Evolutionary conservation across 1,139 yeast species (phyloP).

Genomic region (Candida albicans): DNA sequence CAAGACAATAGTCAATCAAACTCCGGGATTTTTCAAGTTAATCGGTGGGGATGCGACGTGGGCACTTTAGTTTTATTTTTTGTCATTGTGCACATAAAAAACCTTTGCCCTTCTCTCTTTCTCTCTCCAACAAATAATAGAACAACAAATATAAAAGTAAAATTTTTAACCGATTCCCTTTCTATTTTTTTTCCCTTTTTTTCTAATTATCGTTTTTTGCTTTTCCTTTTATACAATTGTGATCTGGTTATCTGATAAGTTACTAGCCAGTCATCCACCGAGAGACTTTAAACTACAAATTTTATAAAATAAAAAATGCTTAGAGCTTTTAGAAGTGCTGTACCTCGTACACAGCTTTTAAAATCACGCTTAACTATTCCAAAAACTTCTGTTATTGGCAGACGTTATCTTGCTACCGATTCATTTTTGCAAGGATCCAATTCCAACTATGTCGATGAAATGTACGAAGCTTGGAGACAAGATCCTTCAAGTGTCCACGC

Average conservation of each 20-base stretch:
- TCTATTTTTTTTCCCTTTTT: background rate
- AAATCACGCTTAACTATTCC: constrained; percentile 17
- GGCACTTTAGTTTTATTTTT: background rate
- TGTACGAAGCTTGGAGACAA: constrained; percentile 91
- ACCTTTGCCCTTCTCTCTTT: background rate
- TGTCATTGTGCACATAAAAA: background rate
- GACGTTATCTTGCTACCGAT: constrained; percentile 16
- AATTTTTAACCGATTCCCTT: background rate
- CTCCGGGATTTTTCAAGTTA: background rate
- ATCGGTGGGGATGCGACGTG: background rate
- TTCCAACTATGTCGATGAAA: constrained; percentile 93
- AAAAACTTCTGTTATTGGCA: constrained; percentile 4
- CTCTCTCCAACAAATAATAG: background rate
- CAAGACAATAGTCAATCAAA: too few relatives aligned
- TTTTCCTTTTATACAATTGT: background rate
- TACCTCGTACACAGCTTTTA: constrained; percentile 35
- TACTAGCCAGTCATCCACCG: background rate
- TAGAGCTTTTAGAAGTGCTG: constrained; percentile 44
- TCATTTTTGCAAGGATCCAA: constrained; percentile 76
- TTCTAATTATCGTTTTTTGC: background rate
- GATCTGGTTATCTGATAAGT: background rate
- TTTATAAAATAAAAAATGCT: constrained; percentile 31
- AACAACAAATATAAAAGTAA: background rate
- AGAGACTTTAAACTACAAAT: background rate
- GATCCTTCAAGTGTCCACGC: constrained; percentile 92